Evolutionary conservation across 345 rosid species (phyloP).

Genomic region (Aquilaria malaccensis): DNA sequence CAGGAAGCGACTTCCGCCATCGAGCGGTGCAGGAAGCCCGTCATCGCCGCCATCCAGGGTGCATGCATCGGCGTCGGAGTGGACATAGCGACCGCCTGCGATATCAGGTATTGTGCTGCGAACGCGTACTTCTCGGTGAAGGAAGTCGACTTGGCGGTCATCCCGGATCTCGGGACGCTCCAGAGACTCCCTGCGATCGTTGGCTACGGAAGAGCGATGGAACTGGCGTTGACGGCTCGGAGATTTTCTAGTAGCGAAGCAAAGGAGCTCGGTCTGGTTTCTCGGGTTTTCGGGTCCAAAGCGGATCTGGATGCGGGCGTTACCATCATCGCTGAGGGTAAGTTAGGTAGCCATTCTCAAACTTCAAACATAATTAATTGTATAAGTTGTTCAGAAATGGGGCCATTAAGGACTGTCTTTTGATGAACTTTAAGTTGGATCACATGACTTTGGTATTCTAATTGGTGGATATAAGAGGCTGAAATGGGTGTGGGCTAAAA

Average conservation of each 20-base stretch:
- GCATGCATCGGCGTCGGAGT: conserved; percentile 77
- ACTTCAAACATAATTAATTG: neutral
- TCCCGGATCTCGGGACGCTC: conserved; percentile 82
- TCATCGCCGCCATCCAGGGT: conserved; percentile 65
- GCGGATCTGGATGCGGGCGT: conserved; percentile 49
- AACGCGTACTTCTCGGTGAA: conserved; percentile 67
- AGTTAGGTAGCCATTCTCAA: conserved; percentile 1
- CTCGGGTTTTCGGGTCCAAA: conserved; percentile 56
- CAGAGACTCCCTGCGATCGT: conserved; percentile 76
- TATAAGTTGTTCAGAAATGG: neutral
- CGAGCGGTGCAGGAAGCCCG: conserved; percentile 78
- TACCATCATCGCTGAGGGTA: conserved; percentile 52
- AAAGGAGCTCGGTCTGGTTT: conserved; percentile 66
- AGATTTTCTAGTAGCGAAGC: conserved; percentile 62
- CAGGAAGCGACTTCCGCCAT: conserved; percentile 73
- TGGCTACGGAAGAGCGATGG: conserved; percentile 66
- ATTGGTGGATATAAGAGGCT: neutral
- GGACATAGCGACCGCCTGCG: conserved; percentile 72
- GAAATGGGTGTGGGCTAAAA: conserved; percentile 26
- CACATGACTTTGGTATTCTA: neutral
- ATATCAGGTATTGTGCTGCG: conserved; percentile 54
- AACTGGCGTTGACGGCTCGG: conserved; percentile 63
- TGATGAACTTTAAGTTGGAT: neutral
- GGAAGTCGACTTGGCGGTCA: conserved; percentile 75
- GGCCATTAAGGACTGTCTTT: no score